Evolutionary conservation across 768 basidiomycete species (phyloP).

Genomic region (Leccinum pellstonianum): DNA sequence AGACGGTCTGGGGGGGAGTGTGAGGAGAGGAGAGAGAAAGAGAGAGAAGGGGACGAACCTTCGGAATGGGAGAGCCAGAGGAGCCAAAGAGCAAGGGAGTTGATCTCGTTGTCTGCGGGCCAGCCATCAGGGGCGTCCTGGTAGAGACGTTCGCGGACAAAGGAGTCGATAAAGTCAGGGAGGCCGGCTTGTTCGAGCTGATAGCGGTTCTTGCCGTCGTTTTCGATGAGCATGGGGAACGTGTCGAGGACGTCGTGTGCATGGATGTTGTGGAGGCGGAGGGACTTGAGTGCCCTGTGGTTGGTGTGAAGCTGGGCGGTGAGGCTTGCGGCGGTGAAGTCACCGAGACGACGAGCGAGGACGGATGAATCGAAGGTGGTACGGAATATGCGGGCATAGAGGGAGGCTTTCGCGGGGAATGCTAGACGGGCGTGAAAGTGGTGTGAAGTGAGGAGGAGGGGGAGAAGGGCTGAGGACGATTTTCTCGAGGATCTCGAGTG

Average conservation of each 20-base stretch:
- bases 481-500: constrained; percentile 46
- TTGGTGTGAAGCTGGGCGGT: constrained; percentile 40
- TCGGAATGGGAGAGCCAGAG: constrained; percentile 59
- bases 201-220: constrained; percentile 62
- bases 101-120: constrained; percentile 51
- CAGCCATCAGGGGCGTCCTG: constrained; percentile 46
- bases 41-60: constrained; percentile 35
- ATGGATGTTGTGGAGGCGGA: constrained; percentile 35
- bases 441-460: constrained; percentile 48
- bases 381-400: constrained; percentile 56
- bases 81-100: constrained; percentile 59
- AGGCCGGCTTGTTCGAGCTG: constrained; percentile 57
- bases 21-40: constrained; percentile 9
- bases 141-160: constrained; percentile 48
- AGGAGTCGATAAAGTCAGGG: constrained; percentile 43
- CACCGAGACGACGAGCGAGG: constrained; percentile 48
- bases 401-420: constrained; percentile 24
- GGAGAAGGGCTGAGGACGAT: constrained; percentile 49
- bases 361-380: constrained; percentile 57
- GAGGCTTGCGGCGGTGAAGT: constrained; percentile 37
- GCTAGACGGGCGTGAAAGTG: constrained; percentile 39
- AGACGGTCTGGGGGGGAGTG: constrained; percentile 30
- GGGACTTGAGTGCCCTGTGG: constrained; percentile 30
- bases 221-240: constrained; percentile 63
- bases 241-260: constrained; percentile 31